Conservation (phyloP, 495 filamentous ascomycete species). For the Penicillium atrosanguineum region DNA sequence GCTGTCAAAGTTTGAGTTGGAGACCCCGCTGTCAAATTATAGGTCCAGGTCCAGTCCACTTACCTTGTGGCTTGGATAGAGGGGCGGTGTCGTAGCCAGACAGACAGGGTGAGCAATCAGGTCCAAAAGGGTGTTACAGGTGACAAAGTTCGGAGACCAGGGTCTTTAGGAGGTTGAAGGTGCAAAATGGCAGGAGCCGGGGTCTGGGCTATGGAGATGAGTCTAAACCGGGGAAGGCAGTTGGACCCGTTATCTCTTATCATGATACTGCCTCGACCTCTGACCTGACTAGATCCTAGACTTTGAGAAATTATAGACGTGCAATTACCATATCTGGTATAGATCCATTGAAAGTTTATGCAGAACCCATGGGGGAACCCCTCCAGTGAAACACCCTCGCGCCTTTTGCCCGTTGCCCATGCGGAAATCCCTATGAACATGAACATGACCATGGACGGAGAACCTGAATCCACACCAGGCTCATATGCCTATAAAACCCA, state of each 20-base stretch:
- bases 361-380: not conserved
- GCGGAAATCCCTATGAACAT: not conserved
- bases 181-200: not conserved
- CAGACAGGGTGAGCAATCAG: not conserved
- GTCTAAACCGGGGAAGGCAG: constrained; percentile 22
- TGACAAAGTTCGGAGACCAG: not conserved
- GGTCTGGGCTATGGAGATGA: constrained; percentile 9
- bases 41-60: not conserved
- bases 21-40: not conserved
- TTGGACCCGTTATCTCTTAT: constrained; percentile 19
- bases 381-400: constrained; percentile 8
- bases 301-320: not conserved
- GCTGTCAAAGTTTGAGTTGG: not conserved
- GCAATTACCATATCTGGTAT: not conserved
- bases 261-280: not conserved
- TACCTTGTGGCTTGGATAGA: not conserved
- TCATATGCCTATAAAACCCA: constrained; percentile 1
- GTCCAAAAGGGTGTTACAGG: constrained; percentile 4
- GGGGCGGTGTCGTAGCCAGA: not conserved
- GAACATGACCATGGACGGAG: constrained; percentile 1
- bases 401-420: constrained; percentile 6
- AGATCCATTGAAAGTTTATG: constrained; percentile 10
- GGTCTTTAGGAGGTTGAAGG: not conserved
- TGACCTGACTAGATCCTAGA: too few species aligned
- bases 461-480: not conserved